These are phyloP conservation scores for Mortierella sp. DNA, from an alignment of 371 early-diverging fungal species.

Conservation along the genomic window DNA sequence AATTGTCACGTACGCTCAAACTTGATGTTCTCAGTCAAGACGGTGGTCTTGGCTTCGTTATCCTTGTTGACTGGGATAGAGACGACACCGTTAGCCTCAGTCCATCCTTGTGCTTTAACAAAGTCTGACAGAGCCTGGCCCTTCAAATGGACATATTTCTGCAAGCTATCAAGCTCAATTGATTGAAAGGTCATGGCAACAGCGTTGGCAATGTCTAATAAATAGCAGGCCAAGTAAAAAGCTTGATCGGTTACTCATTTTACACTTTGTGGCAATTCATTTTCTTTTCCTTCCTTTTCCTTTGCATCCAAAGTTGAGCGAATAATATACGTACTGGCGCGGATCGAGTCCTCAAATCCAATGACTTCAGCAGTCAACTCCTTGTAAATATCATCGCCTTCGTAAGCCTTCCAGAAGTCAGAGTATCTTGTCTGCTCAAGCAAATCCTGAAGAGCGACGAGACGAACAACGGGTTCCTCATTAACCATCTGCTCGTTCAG, in stretches of 20 bases:
- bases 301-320: not conserved
- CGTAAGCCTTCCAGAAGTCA: conserved; percentile 82
- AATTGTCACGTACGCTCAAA: conserved; percentile 72
- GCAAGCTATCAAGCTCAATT: conserved; percentile 68
- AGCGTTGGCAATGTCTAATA: conserved; percentile 70
- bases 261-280: not conserved
- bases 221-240: not conserved
- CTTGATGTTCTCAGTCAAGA: conserved; percentile 88
- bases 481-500: conserved; percentile 80
- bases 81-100: conserved; percentile 70
- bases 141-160: conserved; percentile 76
- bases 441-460: conserved; percentile 81
- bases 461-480: conserved; percentile 70
- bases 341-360: conserved; percentile 82
- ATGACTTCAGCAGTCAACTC: conserved; percentile 73
- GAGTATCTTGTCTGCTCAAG: conserved; percentile 85
- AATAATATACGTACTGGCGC: conserved; percentile 57
- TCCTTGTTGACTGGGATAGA: conserved; percentile 84
- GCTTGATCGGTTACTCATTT: not conserved
- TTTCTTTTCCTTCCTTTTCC: not conserved
- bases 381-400: conserved; percentile 65
- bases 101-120: conserved; percentile 77
- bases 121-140: conserved; percentile 75
- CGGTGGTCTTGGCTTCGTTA: conserved; percentile 85
- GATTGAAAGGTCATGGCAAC: conserved; percentile 87